Evolutionary conservation across 805 yeast genomes (phyloP).

Genomic region (Candida nonsorbophila): DNA sequence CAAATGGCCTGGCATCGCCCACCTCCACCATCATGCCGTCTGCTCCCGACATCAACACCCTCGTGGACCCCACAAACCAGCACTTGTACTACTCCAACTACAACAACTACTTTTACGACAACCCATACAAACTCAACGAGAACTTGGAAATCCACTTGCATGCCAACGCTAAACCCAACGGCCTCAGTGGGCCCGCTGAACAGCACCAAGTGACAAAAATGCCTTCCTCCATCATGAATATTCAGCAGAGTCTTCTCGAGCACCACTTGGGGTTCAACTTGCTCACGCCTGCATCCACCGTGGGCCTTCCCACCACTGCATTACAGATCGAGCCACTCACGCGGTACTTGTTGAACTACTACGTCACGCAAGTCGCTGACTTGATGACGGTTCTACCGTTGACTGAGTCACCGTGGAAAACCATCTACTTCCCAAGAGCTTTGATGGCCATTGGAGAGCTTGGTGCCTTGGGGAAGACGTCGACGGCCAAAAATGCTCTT

Average conservation of each 20-base stretch:
- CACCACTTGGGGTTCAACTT: slow-evolving; percentile 42
- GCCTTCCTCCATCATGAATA: slow-evolving; percentile 53
- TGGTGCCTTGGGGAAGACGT: slow-evolving; percentile 65
- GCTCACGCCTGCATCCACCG: slow-evolving; percentile 19
- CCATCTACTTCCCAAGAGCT: slow-evolving; percentile 81
- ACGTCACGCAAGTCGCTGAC: slow-evolving; percentile 72
- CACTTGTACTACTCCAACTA: slow-evolving; percentile 33
- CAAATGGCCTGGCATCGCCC: no score
- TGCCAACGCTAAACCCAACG: slow-evolving; percentile 16
- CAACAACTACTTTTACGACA: slow-evolving; percentile 33
- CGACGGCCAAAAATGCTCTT: slow-evolving; percentile 71
- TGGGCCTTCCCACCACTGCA: slow-evolving; percentile 53
- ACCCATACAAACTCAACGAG: slow-evolving; percentile 33
- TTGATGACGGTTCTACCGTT: slow-evolving; percentile 66
- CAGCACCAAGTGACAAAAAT: slow-evolving; percentile 32
- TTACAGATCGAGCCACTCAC: slow-evolving; percentile 65
- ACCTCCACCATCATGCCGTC: slow-evolving; percentile 1
- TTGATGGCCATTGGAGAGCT: slow-evolving; percentile 77
- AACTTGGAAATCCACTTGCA: slow-evolving; percentile 39
- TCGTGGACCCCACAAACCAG: slow-evolving; percentile 30
- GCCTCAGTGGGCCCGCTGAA: slow-evolving; percentile 28
- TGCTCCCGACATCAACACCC: slow-evolving; percentile 9
- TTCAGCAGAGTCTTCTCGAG: slow-evolving; percentile 31
- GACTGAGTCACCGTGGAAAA: slow-evolving; percentile 83
- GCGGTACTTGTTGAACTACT: slow-evolving; percentile 65